Evolutionary conservation across 148 eudicot species (phyloP), one percentile per base, ranked within the genome.

Genomic region (Camellia granthamiana): DNA sequence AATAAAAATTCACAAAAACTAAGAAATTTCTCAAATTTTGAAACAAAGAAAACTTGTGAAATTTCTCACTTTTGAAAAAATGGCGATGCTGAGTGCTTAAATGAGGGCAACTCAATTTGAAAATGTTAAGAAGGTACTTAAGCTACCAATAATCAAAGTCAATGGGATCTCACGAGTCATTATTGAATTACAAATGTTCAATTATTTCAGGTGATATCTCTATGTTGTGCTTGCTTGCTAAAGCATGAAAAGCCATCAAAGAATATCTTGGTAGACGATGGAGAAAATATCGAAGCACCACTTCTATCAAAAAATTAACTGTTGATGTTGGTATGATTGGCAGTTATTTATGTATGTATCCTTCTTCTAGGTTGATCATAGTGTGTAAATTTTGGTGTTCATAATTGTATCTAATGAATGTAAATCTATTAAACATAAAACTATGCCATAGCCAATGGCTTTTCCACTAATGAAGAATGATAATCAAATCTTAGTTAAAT

Each of bases 221-320:
- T 90, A 69, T 81, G 87, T 69, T 89, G 81, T 74, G 92, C 94
- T 47, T 86, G 82, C 85, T 79, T 72, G 62, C 74, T 91, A 73
- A 88, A 87, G 77, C 81, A 81, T 42, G 92, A 88, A 73, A 56
- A 84, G 16, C 84, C 87, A 54, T 77, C 87, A 82, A 82, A 78
- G 9, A 85, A 75, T 71, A 79, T 81, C 2, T 42, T 23, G 8
- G 75, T 68, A 0, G 81, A 77, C 9, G 16, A 80, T 11, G 67
- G 54, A 42, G 88, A 85, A 59, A 80, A 69, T 63, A 69, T 85
- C 2, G 87, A 88, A 78, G 81, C 84, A 16, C 84, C 88, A 21
- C 88, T 88, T 61, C 72, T 85, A 55, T 81, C 90, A 6, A 81
- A 77, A 12, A 69, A 44, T 14, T 47, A 1, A 58, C 12, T 8